Base-by-base conservation (phyloP, 148 eudicot species). In the Limonium bicolor region DNA sequence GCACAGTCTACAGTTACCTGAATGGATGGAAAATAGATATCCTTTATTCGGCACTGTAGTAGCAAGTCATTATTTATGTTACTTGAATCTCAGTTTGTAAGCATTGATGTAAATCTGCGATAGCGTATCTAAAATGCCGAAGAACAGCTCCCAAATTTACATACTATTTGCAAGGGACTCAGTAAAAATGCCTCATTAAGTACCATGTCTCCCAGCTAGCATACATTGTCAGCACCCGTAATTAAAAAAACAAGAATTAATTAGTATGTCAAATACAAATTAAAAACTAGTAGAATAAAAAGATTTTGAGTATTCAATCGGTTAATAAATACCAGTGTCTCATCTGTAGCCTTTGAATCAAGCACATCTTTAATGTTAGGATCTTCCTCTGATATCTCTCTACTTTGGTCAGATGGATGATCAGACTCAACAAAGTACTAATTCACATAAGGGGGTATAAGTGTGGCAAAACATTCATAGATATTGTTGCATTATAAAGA, bases 141-240 rank as follows among this genome's bases (percentile, higher is more conserved):
- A 90, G 82, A 61, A 68, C 63, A 10, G 56, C 63, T 50, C 99
- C 99, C 1, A 90, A 34, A 51, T 76, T 76, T 4, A 84, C 88
- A 33, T 90, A 90, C 38, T 85, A 93, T 43, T 78, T 66, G 77
- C 85, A 80, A 24, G 95, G 99, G 53, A 75, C 53, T 44, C 58
- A 70, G 54, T 72, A 56, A n/a, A n/a, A n/a, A n/a, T n/a, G n/a
- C n/a, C n/a, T n/a, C 24, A 71, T 58, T 34, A 84, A 60, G 32
- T 67, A 63, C 38, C 95, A 63, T 11, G 95, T 95, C 59, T 90
- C 99, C 99, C 99, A 90, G 62, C 93, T 84, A 35, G 99, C 95
- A 64, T 90, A 76, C 39, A 69, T 40, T 44, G 95, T 95, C 96
- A 82, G n/a, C n/a, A n/a, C n/a, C n/a, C n/a, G n/a, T n/a, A n/a